These are phyloP conservation scores for Teunomyces barrocoloradensis DNA, from an alignment of 805 yeast species.

Conservation along the genomic window DNA sequence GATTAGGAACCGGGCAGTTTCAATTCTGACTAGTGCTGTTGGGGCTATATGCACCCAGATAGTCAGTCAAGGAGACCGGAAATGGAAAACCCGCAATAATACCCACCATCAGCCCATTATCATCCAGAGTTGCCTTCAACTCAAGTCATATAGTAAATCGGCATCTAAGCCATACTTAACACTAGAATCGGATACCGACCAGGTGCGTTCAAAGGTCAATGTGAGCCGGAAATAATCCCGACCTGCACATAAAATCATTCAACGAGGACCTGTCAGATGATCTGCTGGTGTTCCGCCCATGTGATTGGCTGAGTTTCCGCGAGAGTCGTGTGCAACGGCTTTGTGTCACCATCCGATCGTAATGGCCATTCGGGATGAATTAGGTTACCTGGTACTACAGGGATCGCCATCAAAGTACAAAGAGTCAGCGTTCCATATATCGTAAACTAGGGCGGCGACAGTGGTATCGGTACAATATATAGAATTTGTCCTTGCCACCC, in stretches of 20 bases:
- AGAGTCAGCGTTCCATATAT: not conserved
- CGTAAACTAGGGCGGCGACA: not conserved
- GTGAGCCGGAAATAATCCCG: not conserved
- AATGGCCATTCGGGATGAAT: slow-evolving; percentile 5
- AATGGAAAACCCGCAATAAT: not conserved
- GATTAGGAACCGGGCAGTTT: not conserved
- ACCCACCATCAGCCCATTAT: not conserved
- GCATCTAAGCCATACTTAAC: not conserved
- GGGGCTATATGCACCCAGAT: not conserved
- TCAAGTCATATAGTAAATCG: not conserved
- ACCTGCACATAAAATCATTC: not conserved
- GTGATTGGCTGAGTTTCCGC: not conserved
- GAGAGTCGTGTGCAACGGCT: slow-evolving; percentile 5
- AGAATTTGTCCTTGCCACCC: not conserved
- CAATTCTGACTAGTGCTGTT: not conserved
- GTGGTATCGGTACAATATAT: not conserved
- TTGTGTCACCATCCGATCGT: slow-evolving; percentile 3
- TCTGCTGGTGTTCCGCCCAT: not conserved
- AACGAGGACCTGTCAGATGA: slow-evolving; percentile 2
- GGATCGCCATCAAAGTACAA: not conserved
- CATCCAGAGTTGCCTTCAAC: not conserved
- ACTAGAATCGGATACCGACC: not conserved
- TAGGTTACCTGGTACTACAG: slow-evolving; percentile 1
- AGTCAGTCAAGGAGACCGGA: not conserved
- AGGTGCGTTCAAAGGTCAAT: not conserved